Evolutionary conservation across 2,329 filamentous ascomycete genomes (phyloP).

Genomic region (Orbilia ellipsospora): DNA sequence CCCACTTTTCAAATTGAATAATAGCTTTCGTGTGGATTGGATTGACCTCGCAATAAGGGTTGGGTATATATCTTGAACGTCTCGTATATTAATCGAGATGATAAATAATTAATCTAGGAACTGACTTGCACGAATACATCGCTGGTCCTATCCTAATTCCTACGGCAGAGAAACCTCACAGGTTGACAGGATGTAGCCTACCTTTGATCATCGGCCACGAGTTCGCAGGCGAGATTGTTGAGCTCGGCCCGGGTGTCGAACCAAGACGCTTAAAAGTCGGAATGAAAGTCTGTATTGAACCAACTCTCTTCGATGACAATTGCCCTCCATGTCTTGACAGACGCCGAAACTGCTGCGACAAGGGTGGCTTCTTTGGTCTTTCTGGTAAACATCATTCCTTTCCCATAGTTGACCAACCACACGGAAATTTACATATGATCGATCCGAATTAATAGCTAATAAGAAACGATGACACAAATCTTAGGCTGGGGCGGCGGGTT

Average conservation of each 20-base stretch:
- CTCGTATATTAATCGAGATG: not conserved
- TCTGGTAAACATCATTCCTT: conserved; percentile 44
- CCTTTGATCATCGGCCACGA: conserved; percentile 75
- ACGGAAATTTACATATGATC: not conserved
- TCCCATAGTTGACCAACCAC: not conserved
- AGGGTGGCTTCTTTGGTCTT: conserved; percentile 68
- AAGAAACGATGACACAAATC: not conserved
- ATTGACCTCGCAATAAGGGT: too few relatives aligned
- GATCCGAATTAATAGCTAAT: not conserved
- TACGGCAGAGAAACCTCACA: conserved; percentile 61
- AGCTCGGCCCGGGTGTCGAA: conserved; percentile 68
- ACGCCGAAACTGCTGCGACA: conserved; percentile 70
- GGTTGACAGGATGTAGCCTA: conserved; percentile 69
- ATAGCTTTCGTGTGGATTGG: too few relatives aligned
- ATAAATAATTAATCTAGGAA: conserved; percentile 19
- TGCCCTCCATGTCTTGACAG: conserved; percentile 69
- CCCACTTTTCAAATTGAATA: too few relatives aligned
- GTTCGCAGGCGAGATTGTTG: conserved; percentile 71
- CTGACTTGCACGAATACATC: conserved; percentile 47
- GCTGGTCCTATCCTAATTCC: conserved; percentile 45
- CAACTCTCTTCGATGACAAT: conserved; percentile 64
- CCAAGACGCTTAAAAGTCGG: conserved; percentile 65
- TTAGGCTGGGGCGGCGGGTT: conserved; percentile 63
- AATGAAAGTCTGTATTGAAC: conserved; percentile 71
- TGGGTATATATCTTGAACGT: not conserved